Percentiles rank a stretch among this genome's conserved stretches.
These are phyloP conservation scores for Domatiomyces globalis DNA, from an alignment of 2,329 filamentous ascomycete genomes.

Conservation along the genomic window DNA sequence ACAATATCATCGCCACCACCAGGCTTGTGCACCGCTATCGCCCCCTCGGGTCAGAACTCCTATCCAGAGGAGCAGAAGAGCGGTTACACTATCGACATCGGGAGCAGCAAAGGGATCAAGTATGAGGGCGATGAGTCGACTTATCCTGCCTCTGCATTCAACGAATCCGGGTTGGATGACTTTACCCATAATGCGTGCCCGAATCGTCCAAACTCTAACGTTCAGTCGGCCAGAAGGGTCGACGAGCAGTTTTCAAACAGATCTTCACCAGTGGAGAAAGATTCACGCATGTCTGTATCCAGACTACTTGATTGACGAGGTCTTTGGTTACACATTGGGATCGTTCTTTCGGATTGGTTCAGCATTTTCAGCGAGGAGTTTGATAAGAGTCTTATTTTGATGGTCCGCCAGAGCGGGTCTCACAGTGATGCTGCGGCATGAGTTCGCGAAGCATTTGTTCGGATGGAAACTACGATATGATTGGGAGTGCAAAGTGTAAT, in stretches of 20 bases:
- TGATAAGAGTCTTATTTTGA: not conserved
- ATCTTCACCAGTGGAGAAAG: constrained; percentile 1
- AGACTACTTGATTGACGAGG: constrained; percentile 8
- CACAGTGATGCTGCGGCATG: too few species aligned
- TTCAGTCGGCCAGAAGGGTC: not conserved
- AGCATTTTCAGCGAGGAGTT: not conserved
- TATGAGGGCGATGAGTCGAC: constrained; percentile 3
- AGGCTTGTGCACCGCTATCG: constrained; percentile 26
- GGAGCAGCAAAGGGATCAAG: not conserved
- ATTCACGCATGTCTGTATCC: constrained; percentile 11
- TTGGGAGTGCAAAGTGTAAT: not conserved
- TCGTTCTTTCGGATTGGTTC: not conserved
- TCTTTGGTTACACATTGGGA: not conserved
- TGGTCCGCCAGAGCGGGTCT: not conserved
- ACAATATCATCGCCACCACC: constrained; percentile 29
- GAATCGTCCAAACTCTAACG: not conserved
- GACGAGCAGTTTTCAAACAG: not conserved
- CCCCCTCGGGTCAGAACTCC: constrained; percentile 22
- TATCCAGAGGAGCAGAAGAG: constrained; percentile 22
- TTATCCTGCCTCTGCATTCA: not conserved
- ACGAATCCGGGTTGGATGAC: not conserved
- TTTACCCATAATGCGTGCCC: not conserved
- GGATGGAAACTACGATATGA: not conserved
- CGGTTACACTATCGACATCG: constrained; percentile 10
- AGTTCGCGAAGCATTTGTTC: not conserved